Conservation (phyloP, 2,329 filamentous ascomycete species). For the Aspergillus pseudoviridinutans region DNA sequence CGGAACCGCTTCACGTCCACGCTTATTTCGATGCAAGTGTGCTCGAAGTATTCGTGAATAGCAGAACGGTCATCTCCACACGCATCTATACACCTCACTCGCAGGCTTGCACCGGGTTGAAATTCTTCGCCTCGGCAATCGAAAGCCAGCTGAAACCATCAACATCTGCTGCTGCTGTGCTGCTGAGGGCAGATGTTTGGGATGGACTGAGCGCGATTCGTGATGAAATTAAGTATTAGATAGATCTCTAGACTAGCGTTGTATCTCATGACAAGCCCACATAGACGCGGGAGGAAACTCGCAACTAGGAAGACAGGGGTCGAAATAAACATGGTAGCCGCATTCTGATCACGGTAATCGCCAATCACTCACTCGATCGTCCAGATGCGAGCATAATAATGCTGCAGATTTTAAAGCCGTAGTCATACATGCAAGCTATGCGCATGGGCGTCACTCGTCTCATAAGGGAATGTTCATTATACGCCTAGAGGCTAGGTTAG, state of each 20-base stretch:
- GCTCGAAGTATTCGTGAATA: slow-evolving; percentile 46
- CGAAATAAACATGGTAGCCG: not conserved
- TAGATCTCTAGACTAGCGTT: slow-evolving; percentile 12
- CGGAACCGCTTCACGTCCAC: slow-evolving; percentile 40
- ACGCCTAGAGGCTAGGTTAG: not conserved
- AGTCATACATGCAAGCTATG: slow-evolving; percentile 8
- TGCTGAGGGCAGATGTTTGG: slow-evolving; percentile 21
- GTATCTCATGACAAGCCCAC: slow-evolving; percentile 13
- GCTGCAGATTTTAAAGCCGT: not conserved
- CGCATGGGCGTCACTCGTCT: slow-evolving; percentile 23
- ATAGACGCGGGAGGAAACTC: not conserved
- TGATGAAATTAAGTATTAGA: slow-evolving; percentile 10
- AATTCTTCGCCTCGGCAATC: slow-evolving; percentile 20
- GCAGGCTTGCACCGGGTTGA: slow-evolving; percentile 9
- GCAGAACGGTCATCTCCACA: slow-evolving; percentile 40
- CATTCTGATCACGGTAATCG: not conserved
- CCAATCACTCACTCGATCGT: not conserved
- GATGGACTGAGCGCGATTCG: slow-evolving; percentile 17
- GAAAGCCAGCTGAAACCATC: not conserved
- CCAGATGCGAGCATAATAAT: not conserved
- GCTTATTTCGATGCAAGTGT: slow-evolving; percentile 43
- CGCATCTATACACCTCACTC: slow-evolving; percentile 28
- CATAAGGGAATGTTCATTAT: not conserved
- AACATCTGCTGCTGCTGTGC: slow-evolving; percentile 3
- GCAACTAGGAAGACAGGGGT: not conserved